Evolutionary conservation across 2,329 filamentous ascomycete genomes (phyloP).

Genomic region (Fusarium torulosum): DNA sequence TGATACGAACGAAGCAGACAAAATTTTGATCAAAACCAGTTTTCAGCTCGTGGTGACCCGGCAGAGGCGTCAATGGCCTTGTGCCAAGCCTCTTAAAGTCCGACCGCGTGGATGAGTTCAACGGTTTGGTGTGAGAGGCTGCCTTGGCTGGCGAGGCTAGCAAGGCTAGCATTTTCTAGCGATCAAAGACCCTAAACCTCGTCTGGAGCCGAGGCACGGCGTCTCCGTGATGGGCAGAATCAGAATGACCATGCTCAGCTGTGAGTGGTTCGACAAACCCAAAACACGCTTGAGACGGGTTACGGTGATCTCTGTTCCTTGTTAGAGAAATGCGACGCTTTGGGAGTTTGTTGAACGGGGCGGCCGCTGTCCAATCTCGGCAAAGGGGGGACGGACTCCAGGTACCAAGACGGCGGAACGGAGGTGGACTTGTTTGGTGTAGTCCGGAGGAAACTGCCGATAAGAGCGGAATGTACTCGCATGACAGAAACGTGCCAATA

Average conservation of each 20-base stretch:
- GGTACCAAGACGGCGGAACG: slow-evolving; percentile 45
- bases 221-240: slow-evolving; percentile 39
- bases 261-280: slow-evolving; percentile 34
- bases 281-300: slow-evolving; percentile 47
- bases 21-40: slow-evolving; percentile 24
- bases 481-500: slow-evolving; percentile 33
- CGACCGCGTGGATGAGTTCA: slow-evolving; percentile 31
- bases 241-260: slow-evolving; percentile 13
- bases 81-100: slow-evolving; percentile 32
- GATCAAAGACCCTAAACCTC: slow-evolving; percentile 23
- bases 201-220: slow-evolving; percentile 43
- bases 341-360: slow-evolving; percentile 3
- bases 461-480: slow-evolving; percentile 38
- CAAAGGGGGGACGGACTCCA: slow-evolving; percentile 12
- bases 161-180: neutral
- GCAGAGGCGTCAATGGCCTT: slow-evolving; percentile 25
- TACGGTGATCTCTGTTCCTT: slow-evolving; percentile 30
- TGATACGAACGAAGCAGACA: neutral
- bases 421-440: slow-evolving; percentile 13
- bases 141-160: neutral
- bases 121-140: slow-evolving; percentile 13
- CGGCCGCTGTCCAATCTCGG: slow-evolving; percentile 38
- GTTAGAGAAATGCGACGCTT: slow-evolving; percentile 33
- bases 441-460: slow-evolving; percentile 44
- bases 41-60: slow-evolving; percentile 28